phyloP scores from a whole-genome alignment of 1,284 basidiomycete species.

The Ceratobasidium papillatum region DNA sequence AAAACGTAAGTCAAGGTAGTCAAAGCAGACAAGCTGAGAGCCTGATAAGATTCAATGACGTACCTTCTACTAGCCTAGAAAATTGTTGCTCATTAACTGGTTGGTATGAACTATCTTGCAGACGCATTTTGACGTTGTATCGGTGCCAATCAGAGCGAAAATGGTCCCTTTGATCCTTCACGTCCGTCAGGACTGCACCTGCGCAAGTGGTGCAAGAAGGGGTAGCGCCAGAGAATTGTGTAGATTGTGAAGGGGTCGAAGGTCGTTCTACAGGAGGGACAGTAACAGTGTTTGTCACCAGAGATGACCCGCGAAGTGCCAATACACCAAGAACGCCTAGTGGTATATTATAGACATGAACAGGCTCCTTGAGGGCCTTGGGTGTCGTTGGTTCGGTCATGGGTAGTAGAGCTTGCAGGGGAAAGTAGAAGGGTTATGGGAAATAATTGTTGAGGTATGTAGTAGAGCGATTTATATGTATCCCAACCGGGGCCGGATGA shows the following conservation, averaged over 20 bases:
- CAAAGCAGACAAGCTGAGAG: not conserved
- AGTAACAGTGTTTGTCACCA: conserved; percentile 25
- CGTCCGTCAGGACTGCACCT: conserved; percentile 72
- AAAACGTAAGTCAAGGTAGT: not conserved
- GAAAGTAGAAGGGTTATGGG: not conserved
- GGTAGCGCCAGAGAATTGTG: conserved; percentile 44
- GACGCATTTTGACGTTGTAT: conserved; percentile 90
- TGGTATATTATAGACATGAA: conserved; percentile 52
- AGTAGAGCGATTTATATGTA: conserved; percentile 31
- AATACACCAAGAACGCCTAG: conserved; percentile 48
- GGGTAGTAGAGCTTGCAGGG: not conserved
- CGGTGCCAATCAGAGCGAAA: conserved; percentile 98
- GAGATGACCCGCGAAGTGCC: conserved; percentile 47
- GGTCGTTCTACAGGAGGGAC: conserved; percentile 11
- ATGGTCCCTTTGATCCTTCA: conserved; percentile 86
- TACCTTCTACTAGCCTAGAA: conserved; percentile 80
- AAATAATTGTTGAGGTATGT: not conserved
- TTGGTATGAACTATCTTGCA: conserved; percentile 63
- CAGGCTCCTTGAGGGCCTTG: conserved; percentile 21
- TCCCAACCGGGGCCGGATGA: not conserved
- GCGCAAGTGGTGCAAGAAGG: conserved; percentile 76
- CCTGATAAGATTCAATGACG: conserved; percentile 45
- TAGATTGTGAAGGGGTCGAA: conserved; percentile 38
- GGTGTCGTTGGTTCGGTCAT: conserved; percentile 8
- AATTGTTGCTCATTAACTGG: conserved; percentile 75